phyloP scores from a whole-genome alignment of 2,329 filamentous ascomycete genomes.

The Trichophyton rubrum region DNA sequence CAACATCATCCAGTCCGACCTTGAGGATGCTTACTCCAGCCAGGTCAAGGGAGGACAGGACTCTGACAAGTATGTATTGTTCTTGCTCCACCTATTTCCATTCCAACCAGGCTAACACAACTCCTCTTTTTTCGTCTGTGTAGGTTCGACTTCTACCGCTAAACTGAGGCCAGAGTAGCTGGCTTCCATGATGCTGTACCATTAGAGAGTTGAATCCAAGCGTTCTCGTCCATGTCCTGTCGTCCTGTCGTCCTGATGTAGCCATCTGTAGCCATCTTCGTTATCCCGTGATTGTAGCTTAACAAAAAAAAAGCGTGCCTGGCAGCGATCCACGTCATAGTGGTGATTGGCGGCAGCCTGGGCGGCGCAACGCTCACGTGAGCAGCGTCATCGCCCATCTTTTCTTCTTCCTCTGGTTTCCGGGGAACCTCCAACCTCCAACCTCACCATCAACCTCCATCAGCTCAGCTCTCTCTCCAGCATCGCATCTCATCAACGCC shows the following conservation, averaged over 20 bases:
- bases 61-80: constrained; percentile 45
- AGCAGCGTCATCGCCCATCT: not conserved
- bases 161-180: constrained; percentile 12
- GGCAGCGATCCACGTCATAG: not conserved
- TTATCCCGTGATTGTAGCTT: no score
- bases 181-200: not conserved
- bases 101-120: constrained; percentile 30
- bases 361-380: not conserved
- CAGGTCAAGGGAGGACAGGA: constrained; percentile 80
- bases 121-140: constrained; percentile 21
- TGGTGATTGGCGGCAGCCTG: not conserved
- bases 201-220: not conserved
- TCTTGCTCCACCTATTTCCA: not conserved
- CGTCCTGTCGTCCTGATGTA: not conserved
- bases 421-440: not conserved
- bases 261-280: not conserved
- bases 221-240: not conserved
- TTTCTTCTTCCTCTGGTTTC: not conserved
- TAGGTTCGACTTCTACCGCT: constrained; percentile 87
- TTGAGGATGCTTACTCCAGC: constrained; percentile 93
- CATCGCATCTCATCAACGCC: not conserved
- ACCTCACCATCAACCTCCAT: not conserved
- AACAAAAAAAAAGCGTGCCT: not conserved
- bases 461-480: not conserved
- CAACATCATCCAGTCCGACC: constrained; percentile 94